A percentile compares a stretch with the other conserved stretches of the same genome.
These are phyloP conservation scores for Clavulina sp. DNA, from an alignment of 768 basidiomycete species.

Conservation along the genomic window DNA sequence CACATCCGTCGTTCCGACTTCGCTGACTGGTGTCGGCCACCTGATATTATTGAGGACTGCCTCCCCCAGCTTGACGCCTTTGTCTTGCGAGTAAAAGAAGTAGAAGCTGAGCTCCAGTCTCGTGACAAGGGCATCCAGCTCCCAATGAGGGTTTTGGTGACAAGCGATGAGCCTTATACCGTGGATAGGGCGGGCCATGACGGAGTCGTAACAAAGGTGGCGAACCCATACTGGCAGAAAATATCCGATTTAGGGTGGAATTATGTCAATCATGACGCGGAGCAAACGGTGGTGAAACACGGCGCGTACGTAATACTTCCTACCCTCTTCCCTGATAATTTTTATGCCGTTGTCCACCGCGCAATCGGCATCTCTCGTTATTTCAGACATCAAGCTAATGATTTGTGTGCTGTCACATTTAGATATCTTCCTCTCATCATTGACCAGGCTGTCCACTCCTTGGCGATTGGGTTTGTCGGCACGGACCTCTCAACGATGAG, in stretches of 20 bases:
- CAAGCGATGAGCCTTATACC: constrained; percentile 10
- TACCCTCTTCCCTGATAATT: not conserved
- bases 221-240: constrained; percentile 3
- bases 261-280: constrained; percentile 5
- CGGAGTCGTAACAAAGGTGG: not conserved
- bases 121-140: not conserved
- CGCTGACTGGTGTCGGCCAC: not conserved
- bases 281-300: constrained; percentile 1
- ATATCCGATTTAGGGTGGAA: constrained; percentile 5
- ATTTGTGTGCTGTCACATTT: too few relatives aligned
- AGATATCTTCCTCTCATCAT: constrained; percentile 8
- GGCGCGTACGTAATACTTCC: constrained; percentile 4
- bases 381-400: not conserved
- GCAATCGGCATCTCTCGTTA: not conserved
- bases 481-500: constrained; percentile 11
- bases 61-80: not conserved
- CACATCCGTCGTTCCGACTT: constrained; percentile 11
- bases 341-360: not conserved
- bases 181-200: too few relatives aligned
- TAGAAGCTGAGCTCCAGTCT: not conserved
- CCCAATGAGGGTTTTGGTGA: constrained; percentile 6
- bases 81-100: constrained; percentile 1
- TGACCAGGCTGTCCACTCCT: constrained; percentile 5
- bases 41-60: not conserved
- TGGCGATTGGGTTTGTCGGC: constrained; percentile 10